Conservation (phyloP, 2,329 filamentous ascomycete genomes). For the Aspergillus sp. region DNA sequence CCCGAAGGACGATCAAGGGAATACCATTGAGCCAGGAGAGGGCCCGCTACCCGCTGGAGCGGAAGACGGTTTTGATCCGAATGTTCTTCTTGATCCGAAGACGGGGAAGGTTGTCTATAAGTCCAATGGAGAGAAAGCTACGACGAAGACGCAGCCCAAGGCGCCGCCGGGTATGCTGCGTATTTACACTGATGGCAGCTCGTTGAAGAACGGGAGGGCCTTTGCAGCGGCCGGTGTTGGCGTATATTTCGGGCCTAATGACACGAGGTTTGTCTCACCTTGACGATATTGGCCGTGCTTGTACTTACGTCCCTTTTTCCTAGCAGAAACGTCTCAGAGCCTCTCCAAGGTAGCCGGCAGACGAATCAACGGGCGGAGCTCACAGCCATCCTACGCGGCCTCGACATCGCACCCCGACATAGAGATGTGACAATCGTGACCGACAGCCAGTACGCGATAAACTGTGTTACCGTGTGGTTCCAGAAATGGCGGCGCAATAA, state of each 20-base stretch:
- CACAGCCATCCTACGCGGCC: slow-evolving; percentile 80
- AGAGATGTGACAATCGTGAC: slow-evolving; percentile 76
- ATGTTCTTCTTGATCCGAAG: slow-evolving; percentile 57
- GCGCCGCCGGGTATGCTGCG: slow-evolving; percentile 56
- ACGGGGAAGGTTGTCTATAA: slow-evolving; percentile 62
- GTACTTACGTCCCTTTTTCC: slow-evolving; percentile 28
- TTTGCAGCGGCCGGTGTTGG: slow-evolving; percentile 65
- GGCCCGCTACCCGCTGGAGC: slow-evolving; percentile 60
- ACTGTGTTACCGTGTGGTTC: slow-evolving; percentile 86
- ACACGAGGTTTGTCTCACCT: slow-evolving; percentile 53
- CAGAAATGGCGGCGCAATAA: slow-evolving; percentile 73
- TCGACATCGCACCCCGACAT: slow-evolving; percentile 72
- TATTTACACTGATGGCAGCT: slow-evolving; percentile 69
- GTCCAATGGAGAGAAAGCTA: slow-evolving; percentile 54
- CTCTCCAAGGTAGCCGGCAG: slow-evolving; percentile 72
- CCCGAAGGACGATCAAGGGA: slow-evolving; percentile 48
- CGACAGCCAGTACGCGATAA: slow-evolving; percentile 91
- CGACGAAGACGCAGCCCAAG: slow-evolving; percentile 50
- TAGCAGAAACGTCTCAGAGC: slow-evolving; percentile 73
- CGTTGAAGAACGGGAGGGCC: slow-evolving; percentile 60
- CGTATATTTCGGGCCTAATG: slow-evolving; percentile 66
- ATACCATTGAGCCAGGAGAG: slow-evolving; percentile 56
- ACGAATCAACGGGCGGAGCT: slow-evolving; percentile 98
- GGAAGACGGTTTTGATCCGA: slow-evolving; percentile 66
- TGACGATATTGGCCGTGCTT: background rate